Base-by-base conservation (phyloP, 176 grass and related monocot genomes). In the Zea luxurians region DNA sequence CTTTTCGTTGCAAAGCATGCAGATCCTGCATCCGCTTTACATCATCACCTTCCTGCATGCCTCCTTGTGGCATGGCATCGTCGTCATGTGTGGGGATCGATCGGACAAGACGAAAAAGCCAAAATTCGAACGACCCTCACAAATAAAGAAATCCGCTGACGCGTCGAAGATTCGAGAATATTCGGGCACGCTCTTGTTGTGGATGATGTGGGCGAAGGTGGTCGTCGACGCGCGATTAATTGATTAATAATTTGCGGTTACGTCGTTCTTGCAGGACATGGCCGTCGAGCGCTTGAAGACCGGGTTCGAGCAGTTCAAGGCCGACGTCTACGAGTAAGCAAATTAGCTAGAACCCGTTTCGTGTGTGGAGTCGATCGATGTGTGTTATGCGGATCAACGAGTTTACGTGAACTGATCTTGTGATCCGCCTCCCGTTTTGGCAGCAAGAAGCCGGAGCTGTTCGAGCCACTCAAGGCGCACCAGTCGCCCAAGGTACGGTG, bases 301-400 rank as follows among this genome's bases (percentile, higher is more conserved):
- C 12, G 96, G 96, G 27, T 98, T 98, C 78, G 87, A 92, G 46
- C 75, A 86, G 72, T 98, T 98, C 96, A 98, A 98, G 87, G 76
- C 86, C 35, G 87, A 94, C 73, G 78, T 98, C 58, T 98, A 81
- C 71, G 96, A 94, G 96, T 98, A 75, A 82, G 84, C 66, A 11
- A 11, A 40, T 37, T 27, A 27, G 27, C 27, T 27, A 27, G 27
- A 27, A 27, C 27, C 27, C 27, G n/a, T n/a, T n/a, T n/a, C n/a
- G n/a, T 27, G 27, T 27, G 27, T 27, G 27, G 16, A 55, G n/a
- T 20, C 50, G 15, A 17, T 4, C 0, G 27, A 27, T 27, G 27
- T 27, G 27, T 40, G 37, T 71, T 16, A 6, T 69, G 59, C 34
- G 8, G 4, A 37, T 38, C 1, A 10, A 35, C 77, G 35, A 27